phyloP scores from a whole-genome alignment of 1,284 basidiomycete genomes.

The Ustilago lituana region DNA sequence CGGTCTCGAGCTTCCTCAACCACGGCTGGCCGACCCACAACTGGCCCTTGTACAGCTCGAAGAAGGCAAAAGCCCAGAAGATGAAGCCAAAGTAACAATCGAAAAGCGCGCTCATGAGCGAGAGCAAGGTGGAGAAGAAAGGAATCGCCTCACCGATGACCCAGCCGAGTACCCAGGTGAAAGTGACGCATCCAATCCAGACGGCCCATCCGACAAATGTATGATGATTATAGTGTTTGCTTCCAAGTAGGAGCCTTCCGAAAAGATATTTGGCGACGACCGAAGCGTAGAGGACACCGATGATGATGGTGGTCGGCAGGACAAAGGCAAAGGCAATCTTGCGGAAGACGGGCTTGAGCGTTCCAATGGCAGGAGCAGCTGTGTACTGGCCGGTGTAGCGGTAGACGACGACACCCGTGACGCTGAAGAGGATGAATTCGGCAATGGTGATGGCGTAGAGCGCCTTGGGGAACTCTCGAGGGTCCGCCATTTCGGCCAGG shows the following conservation, averaged over 20 bases:
- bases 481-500: constrained; percentile 74
- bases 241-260: constrained; percentile 56
- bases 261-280: constrained; percentile 65
- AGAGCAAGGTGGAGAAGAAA: constrained; percentile 70
- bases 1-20: constrained; percentile 50
- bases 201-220: constrained; percentile 73
- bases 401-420: constrained; percentile 73
- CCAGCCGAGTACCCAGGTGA: constrained; percentile 74
- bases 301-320: constrained; percentile 65
- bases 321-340: constrained; percentile 66
- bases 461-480: constrained; percentile 75
- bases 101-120: constrained; percentile 68
- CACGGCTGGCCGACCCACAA: constrained; percentile 55
- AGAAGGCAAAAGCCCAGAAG: constrained; percentile 70
- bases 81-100: constrained; percentile 68
- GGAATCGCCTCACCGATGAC: constrained; percentile 72
- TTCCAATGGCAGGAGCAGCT: constrained; percentile 57
- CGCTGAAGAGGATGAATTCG: constrained; percentile 73
- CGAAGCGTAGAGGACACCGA: constrained; percentile 65
- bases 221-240: constrained; percentile 69
- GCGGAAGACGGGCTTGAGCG: constrained; percentile 49
- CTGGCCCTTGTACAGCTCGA: constrained; percentile 67
- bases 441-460: constrained; percentile 70
- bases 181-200: constrained; percentile 73
- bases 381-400: constrained; percentile 69